Base-by-base conservation (phyloP, 2,329 filamentous ascomycete genomes). In the Cladophialophora yegresii region DNA sequence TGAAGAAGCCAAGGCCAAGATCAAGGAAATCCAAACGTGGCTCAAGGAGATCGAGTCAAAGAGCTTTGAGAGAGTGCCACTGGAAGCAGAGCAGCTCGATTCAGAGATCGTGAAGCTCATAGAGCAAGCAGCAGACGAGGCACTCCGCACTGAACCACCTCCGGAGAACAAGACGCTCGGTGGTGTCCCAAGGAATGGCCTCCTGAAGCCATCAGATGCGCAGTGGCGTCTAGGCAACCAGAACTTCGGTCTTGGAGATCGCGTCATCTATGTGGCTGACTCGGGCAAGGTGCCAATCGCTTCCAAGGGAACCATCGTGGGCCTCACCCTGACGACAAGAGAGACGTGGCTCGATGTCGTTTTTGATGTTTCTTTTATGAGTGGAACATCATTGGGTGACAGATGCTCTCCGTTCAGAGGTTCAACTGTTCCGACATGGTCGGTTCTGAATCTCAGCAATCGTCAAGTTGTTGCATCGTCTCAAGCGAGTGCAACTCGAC, bases 351-450 rank as follows among this genome's bases (percentile, higher is more conserved):
- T 99, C 43, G 95, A 99, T 75, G 86, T 98, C 63, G 88, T 99
- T 7, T 99, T 96, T 78, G 96, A 99, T 75, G 86, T 87, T 12
- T 90, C 92, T 0, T 99, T 99, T 77, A 98, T 99, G 93, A 96
- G 92, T 73, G 95, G 95, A 67, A 97, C 93, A 1, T 95, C 91
- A 0, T 84, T 99, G 16, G 90, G 91, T 64, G 92, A 93, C 62
- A 89, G 95, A 64, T 96, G 93, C 74, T 92, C 92, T 28, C 88
- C 91, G 43, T 99, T 99, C 86, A 87, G 93, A 40, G 95, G 95
- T 58, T 93, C 95, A 75, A 97, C 95, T 0, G 92, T 99, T 3
- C 87, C 92, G 1, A 86, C 89, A 6, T 89, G 90, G n/a, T 90
- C 91, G 0, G 92, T 98, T 1, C 84, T 99, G 36, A 99, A 99